A percentile compares a stretch with the other conserved stretches of the same genome.
Conservation (phyloP, 2,329 filamentous ascomycete genomes). For the Leptographium procerum region DNA sequence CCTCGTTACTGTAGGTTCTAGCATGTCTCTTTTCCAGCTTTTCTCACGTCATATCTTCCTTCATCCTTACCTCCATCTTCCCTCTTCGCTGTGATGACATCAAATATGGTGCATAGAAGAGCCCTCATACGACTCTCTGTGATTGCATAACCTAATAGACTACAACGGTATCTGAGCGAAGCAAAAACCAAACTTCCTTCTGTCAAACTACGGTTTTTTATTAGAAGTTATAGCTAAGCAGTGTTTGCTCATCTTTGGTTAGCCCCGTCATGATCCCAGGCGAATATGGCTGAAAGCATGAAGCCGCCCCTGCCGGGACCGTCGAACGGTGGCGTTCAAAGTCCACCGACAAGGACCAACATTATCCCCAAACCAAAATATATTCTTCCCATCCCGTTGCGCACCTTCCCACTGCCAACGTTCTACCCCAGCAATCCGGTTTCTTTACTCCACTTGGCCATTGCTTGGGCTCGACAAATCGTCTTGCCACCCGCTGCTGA, state of each 20-base stretch:
- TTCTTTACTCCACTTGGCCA: conserved; percentile 70
- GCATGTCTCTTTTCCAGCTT: background rate
- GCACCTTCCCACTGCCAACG: conserved; percentile 70
- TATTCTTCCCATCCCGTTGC: conserved; percentile 66
- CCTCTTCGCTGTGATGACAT: conserved; percentile 49
- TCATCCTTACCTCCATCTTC: background rate
- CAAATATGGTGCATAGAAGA: conserved; percentile 44
- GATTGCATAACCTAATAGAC: conserved; percentile 62
- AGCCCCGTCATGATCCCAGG: conserved; percentile 14
- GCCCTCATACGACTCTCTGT: conserved; percentile 47
- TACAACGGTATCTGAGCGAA: conserved; percentile 95
- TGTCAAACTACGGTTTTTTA: background rate
- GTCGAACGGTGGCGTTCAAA: background rate
- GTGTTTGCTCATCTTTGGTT: background rate
- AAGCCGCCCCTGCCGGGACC: conserved; percentile 5
- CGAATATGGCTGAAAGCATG: conserved; percentile 20
- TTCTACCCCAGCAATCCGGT: conserved; percentile 90
- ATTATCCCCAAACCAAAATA: conserved; percentile 39
- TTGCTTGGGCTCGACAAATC: conserved; percentile 64
- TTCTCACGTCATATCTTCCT: background rate
- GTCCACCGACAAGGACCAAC: conserved; percentile 4
- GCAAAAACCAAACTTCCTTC: background rate
- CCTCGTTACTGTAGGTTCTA: conserved; percentile 16
- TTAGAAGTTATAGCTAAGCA: background rate
- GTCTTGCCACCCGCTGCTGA: conserved; percentile 56